Percentiles rank a stretch among this genome's conserved stretches.
Evolutionary conservation across 495 filamentous ascomycete genomes (phyloP).

Genomic region (Lophiotrema nucula): DNA sequence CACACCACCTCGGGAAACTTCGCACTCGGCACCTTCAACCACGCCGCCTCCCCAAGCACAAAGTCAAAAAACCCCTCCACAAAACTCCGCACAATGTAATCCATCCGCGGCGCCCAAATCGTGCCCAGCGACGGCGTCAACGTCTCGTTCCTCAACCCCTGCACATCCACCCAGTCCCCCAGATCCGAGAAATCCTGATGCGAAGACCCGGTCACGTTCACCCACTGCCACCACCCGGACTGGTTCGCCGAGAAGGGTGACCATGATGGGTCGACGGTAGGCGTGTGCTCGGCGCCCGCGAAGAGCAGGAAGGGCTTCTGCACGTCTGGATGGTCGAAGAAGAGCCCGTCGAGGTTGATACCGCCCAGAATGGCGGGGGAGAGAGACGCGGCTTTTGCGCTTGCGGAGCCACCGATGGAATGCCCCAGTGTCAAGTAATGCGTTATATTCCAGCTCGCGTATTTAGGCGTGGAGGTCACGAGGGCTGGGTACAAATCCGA

Average conservation of each 20-base stretch:
- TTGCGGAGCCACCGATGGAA: slow-evolving; percentile 17
- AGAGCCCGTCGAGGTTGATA: slow-evolving; percentile 17
- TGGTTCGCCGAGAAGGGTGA: slow-evolving; percentile 13
- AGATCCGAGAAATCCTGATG: slow-evolving; percentile 28
- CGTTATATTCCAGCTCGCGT: slow-evolving; percentile 18
- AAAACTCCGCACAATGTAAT: slow-evolving; percentile 8
- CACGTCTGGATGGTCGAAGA: slow-evolving; percentile 18
- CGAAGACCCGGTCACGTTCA: slow-evolving; percentile 5
- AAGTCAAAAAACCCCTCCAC: slow-evolving; percentile 14
- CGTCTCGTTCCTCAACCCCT: slow-evolving; percentile 7
- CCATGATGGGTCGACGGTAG: slow-evolving; percentile 6
- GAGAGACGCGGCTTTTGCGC: not conserved
- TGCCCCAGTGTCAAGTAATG: slow-evolving; percentile 14
- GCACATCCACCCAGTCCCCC: slow-evolving; percentile 17
- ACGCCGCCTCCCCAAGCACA: not conserved
- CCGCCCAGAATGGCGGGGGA: slow-evolving; percentile 9
- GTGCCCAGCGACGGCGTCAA: slow-evolving; percentile 2
- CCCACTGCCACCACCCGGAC: slow-evolving; percentile 26
- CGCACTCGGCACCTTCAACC: not conserved
- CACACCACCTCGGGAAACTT: slow-evolving; percentile 13
- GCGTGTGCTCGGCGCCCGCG: slow-evolving; percentile 11
- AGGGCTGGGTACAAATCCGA: slow-evolving; percentile 8
- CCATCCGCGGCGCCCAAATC: slow-evolving; percentile 18
- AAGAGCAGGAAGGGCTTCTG: slow-evolving; percentile 21
- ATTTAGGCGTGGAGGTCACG: slow-evolving; percentile 3